Evolutionary conservation across 2,329 filamentous ascomycete genomes (phyloP), one percentile per base, ranked within the genome.

Genomic region (Ascochyta lentis): DNA sequence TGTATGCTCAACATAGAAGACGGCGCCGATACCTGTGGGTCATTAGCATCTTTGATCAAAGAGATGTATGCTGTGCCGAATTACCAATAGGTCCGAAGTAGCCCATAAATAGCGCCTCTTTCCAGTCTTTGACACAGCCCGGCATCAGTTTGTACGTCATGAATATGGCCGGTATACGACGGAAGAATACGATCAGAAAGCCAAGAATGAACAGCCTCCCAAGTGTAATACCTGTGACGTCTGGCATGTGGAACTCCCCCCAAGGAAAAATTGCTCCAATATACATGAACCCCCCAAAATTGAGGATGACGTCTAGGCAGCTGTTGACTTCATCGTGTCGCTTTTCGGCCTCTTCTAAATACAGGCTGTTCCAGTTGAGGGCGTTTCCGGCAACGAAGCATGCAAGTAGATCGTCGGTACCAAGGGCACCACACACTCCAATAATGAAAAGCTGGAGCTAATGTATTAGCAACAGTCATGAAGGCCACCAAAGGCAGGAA

Each of bases 291-390:
- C 82, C 83, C 7, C 80, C 83, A 61, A 86, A 84, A 66, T 87
- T 87, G 45, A 87, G 76, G 0, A 87, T 67, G 0, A 84, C 80
- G 47, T 87, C 84, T 12, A 87, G 77, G 34, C 79, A 81, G 2
- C 80, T 78, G 66, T 87, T 87, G 61, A 87, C 84, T 42, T 86
- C 83, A 54, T 87, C 85, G 62, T 86, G 84, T 8, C 84, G 80
- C 8, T 78, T 73, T 53, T 84, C 77, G 0, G 81, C 78, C 67
- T 87, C 85, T 4, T 76, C 76, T 3, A 86, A 80, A 61, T 83
- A 87, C n/a, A 79, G 66, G 3, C 85, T 84, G 51, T 87, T 82
- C 86, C 85, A 88, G 70, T 87, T 88, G 41, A 88, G 72, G 12
- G 80, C 79, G 63, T 80, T 83, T 6, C 85, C 86, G 0, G 86